These are phyloP conservation scores for Aspergillus eucalypticola DNA, from an alignment of 2,329 filamentous ascomycete species.

Conservation along the genomic window DNA sequence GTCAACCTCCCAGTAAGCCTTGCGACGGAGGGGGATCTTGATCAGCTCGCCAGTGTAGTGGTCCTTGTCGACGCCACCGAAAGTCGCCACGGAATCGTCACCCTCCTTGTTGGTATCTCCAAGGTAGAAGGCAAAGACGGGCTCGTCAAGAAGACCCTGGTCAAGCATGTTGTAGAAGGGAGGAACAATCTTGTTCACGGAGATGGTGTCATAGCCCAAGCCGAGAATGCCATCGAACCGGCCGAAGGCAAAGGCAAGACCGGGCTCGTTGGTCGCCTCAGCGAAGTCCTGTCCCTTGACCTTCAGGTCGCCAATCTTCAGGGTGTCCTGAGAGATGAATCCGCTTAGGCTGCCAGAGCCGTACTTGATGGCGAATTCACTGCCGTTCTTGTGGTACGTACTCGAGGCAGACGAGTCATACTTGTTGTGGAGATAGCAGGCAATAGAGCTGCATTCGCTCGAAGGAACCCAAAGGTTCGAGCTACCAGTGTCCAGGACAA, in stretches of 20 bases:
- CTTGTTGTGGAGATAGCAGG: conserved; percentile 95
- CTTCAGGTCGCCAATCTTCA: conserved; percentile 84
- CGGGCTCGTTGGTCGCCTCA: conserved; percentile 92
- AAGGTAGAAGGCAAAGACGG: conserved; percentile 96
- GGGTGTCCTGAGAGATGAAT: conserved; percentile 84
- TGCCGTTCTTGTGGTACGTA: conserved; percentile 91
- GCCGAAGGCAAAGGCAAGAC: conserved; percentile 95
- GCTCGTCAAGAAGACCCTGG: conserved; percentile 84
- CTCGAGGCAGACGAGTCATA: conserved; percentile 90
- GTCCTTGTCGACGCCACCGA: conserved; percentile 81
- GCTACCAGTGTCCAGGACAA: conserved; percentile 96
- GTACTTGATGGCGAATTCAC: conserved; percentile 88
- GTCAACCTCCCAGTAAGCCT: conserved; percentile 99
- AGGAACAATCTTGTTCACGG: conserved; percentile 92
- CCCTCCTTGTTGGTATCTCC: conserved; percentile 70
- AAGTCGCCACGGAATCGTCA: conserved; percentile 80
- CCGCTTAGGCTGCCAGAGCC: conserved; percentile 92
- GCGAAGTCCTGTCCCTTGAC: conserved; percentile 92
- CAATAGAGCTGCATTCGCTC: conserved; percentile 85
- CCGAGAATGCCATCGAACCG: conserved; percentile 96
- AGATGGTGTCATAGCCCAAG: conserved; percentile 91
- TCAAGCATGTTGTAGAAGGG: conserved; percentile 97
- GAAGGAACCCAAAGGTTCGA: conserved; percentile 99
- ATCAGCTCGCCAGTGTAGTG: conserved; percentile 85
- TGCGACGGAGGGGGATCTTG: conserved; percentile 92